phyloP scores from a whole-genome alignment of 805 yeast species.

The Cyberlindnera lachancei region DNA sequence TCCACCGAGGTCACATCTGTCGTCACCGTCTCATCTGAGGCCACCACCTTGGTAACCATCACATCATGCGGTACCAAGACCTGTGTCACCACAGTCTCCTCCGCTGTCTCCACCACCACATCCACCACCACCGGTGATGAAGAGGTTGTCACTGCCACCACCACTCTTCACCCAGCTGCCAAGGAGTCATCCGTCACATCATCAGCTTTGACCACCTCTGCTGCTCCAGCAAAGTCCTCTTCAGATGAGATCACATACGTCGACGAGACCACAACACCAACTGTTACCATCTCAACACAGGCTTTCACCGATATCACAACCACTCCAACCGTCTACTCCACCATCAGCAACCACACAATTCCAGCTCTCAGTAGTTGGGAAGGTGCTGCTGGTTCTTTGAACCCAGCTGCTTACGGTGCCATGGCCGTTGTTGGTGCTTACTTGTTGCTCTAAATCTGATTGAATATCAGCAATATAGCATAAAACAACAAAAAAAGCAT shows the following conservation, averaged over 20 bases:
- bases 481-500: not conserved
- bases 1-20: conserved; percentile 19
- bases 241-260: conserved; percentile 35
- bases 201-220: conserved; percentile 2
- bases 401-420: conserved; percentile 21
- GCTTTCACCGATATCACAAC: conserved; percentile 33
- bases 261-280: conserved; percentile 29
- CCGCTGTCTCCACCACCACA: conserved; percentile 15
- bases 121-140: conserved; percentile 17
- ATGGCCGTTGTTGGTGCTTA: conserved; percentile 23
- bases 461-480: not conserved
- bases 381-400: conserved; percentile 17
- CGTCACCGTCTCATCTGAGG: conserved; percentile 6
- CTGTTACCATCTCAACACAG: conserved; percentile 31
- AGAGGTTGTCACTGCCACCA: conserved; percentile 17
- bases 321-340: conserved; percentile 31
- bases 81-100: conserved; percentile 17
- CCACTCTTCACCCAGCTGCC: conserved; percentile 8
- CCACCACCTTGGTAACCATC: conserved; percentile 20
- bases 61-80: conserved; percentile 21
- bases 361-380: conserved; percentile 14
- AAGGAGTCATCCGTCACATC: conserved; percentile 1
- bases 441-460: conserved; percentile 17
- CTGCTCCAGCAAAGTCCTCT: conserved; percentile 28
- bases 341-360: conserved; percentile 16